Evolutionary conservation across 352 stramenopile genomes (phyloP), one percentile per base, ranked within the genome.

Genomic region (Phytophthora sojae): DNA sequence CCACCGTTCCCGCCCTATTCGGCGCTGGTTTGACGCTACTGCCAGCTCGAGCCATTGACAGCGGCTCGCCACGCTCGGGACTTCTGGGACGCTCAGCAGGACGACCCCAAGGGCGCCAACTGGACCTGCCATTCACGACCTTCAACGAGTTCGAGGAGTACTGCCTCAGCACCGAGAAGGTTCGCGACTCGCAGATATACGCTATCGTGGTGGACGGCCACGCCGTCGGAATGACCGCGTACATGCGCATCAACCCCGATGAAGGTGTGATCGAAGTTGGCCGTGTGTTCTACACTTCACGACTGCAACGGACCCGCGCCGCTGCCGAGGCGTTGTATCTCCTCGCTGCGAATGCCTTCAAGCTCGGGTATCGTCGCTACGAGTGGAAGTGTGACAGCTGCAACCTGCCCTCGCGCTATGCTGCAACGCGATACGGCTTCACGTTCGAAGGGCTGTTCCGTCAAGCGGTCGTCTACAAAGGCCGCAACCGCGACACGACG

Each of bases 341-440:
- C 5, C 15, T 70, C 7, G 56, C 56, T 8, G 17, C 49, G 1
- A 75, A 66, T 19, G 67, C 55, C 15, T 70, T 75, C 9, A 6
- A 54, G 14, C 50, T 75, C 6, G 54, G 67, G 8, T 75, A 75
- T 11, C 45, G 67, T 7, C 55, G 67, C 8, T 70, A 57, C 14
- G 57, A 64, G n/a, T 75, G 61, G 54, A 74, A 69, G 17, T 74
- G 60, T 8, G 66, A 69, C 39, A 64, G 59, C 25, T 42, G 25
- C 53, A 64, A 75, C 30, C 21, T 53, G 39, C n/a, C 42, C 0
- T 73, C 67, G n/a, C 23, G 60, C 5, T 17, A 17, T 39, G 60
- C 67, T 47, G 61, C 61, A 12, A 21, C 47, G 42, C 37, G 67
- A 0, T 29, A 60, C 49, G 67, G 60, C 3, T 73, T 73, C 25